These are phyloP conservation scores for Elsinoe arachidis DNA, from an alignment of 2,329 filamentous ascomycete species.

Conservation along the genomic window DNA sequence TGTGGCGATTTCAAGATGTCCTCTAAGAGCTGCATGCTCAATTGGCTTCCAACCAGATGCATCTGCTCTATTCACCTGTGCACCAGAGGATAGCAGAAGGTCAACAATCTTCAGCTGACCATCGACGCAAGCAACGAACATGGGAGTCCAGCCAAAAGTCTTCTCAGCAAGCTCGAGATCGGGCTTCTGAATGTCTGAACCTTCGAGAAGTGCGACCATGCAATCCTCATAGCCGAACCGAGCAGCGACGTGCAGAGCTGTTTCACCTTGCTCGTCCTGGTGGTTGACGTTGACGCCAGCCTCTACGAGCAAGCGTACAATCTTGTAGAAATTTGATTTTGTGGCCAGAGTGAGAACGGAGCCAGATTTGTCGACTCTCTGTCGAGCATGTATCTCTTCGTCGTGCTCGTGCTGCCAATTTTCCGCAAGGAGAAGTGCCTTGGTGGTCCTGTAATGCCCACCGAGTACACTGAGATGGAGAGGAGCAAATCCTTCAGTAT, in stretches of 20 bases:
- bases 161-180: conserved; percentile 71
- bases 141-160: conserved; percentile 87
- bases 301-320: conserved; percentile 79
- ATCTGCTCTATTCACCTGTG: conserved; percentile 65
- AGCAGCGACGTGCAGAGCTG: conserved; percentile 83
- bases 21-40: conserved; percentile 84
- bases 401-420: conserved; percentile 60
- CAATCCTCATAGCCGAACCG: conserved; percentile 79
- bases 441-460: conserved; percentile 79
- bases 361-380: conserved; percentile 69
- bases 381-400: conserved; percentile 51
- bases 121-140: conserved; percentile 87
- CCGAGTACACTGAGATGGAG: conserved; percentile 87
- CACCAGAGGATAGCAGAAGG: conserved; percentile 68
- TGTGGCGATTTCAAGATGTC: conserved; percentile 72
- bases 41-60: conserved; percentile 89
- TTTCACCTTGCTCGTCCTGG: conserved; percentile 82
- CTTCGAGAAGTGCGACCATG: conserved; percentile 64
- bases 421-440: conserved; percentile 70
- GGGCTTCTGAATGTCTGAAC: conserved; percentile 60
- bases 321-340: conserved; percentile 74
- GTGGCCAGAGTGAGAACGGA: conserved; percentile 81
- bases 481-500: conserved; percentile 82
- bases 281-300: conserved; percentile 91
- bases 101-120: conserved; percentile 68